Conservation (phyloP, 2,329 filamentous ascomycete species). For the Xylaria hypoxylon region DNA sequence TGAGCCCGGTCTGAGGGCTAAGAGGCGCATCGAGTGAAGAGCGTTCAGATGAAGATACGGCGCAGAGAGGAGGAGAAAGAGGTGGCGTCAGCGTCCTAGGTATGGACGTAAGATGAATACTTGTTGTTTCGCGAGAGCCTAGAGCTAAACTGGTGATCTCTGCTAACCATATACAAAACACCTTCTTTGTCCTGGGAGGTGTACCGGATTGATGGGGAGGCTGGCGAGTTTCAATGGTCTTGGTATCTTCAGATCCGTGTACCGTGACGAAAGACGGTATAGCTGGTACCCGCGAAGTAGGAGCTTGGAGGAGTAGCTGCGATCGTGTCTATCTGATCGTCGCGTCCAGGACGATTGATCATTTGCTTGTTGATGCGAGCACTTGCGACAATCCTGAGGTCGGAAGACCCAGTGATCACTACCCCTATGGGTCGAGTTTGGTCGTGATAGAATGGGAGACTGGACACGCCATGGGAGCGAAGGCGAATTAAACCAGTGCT, state of each 20-base stretch:
- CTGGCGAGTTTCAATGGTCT: constrained; percentile 46
- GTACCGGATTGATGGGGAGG: constrained; percentile 36
- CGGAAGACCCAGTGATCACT: constrained; percentile 65
- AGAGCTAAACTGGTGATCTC: too few relatives aligned
- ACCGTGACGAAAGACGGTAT: constrained; percentile 57
- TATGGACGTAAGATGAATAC: too few relatives aligned
- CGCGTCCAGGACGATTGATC: constrained; percentile 53
- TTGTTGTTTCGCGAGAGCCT: too few relatives aligned
- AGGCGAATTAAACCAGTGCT: neutral
- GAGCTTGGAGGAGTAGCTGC: constrained; percentile 61
- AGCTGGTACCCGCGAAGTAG: constrained; percentile 60
- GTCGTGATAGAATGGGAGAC: neutral
- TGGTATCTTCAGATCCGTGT: constrained; percentile 61
- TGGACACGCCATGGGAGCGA: neutral
- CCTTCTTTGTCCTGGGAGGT: too few relatives aligned
- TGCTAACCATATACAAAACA: too few relatives aligned
- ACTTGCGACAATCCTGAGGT: constrained; percentile 56
- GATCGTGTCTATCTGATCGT: constrained; percentile 66
- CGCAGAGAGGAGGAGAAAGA: too few relatives aligned
- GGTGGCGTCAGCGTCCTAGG: too few relatives aligned
- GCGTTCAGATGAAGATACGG: neutral
- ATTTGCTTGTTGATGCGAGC: constrained; percentile 45
- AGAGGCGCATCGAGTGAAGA: constrained; percentile 19
- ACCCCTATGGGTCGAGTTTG: constrained; percentile 60
- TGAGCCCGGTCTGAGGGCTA: constrained; percentile 37